These are phyloP conservation scores for Stenogyne calaminthoides DNA, from an alignment of 305 asterid genomes.

Conservation along the genomic window DNA sequence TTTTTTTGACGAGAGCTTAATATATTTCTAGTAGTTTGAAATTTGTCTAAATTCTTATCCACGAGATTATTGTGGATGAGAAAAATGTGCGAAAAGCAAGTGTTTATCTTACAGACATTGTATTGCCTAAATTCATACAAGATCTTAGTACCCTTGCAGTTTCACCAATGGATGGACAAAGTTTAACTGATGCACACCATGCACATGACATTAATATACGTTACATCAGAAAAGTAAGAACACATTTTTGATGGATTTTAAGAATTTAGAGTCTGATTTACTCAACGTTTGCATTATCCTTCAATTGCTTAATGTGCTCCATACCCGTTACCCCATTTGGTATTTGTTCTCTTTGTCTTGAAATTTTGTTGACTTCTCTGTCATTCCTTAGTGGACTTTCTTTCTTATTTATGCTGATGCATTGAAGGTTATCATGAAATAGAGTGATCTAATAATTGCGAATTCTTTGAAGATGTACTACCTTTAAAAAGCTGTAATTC, in stretches of 20 bases:
- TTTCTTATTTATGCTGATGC: background rate
- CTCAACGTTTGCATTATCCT: conserved; percentile 6
- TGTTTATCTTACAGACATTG: conserved; percentile 60
- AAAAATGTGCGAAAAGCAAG: conserved; percentile 77
- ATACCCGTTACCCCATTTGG: conserved; percentile 7
- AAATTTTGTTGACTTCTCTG: background rate
- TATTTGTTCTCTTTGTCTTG: background rate
- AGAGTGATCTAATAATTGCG: conserved; percentile 2
- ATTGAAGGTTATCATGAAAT: conserved; percentile 6
- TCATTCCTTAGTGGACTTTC: background rate
- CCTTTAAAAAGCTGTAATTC: conserved; percentile 18
- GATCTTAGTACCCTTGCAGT: conserved; percentile 88
- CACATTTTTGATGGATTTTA: conserved; percentile 16
- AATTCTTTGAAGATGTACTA: conserved; percentile 10
- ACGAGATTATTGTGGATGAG: conserved; percentile 80
- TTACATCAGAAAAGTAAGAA: conserved; percentile 76
- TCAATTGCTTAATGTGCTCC: conserved; percentile 16
- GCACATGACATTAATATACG: conserved; percentile 87
- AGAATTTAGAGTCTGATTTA: conserved; percentile 6
- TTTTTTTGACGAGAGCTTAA: too few species aligned
- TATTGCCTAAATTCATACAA: conserved; percentile 75
- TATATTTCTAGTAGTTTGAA: conserved; percentile 12
- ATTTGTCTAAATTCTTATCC: conserved; percentile 17
- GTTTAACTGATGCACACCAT: conserved; percentile 86
- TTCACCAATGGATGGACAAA: conserved; percentile 96